Evolutionary conservation across 2,329 filamentous ascomycete species (phyloP).

Genomic region (Penicillium frequentans): DNA sequence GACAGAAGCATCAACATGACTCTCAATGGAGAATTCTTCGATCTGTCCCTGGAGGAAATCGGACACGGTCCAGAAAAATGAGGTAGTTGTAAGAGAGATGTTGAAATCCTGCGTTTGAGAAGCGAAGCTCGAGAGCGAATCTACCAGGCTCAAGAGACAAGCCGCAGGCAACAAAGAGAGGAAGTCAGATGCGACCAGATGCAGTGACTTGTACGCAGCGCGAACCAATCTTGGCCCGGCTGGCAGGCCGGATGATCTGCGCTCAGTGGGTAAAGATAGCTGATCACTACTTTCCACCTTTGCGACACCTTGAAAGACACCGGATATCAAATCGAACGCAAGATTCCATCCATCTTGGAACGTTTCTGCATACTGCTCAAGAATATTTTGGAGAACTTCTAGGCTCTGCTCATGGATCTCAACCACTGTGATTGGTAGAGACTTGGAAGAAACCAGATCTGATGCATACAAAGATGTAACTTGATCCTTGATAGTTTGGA

Average conservation of each 20-base stretch:
- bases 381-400: constrained; percentile 75
- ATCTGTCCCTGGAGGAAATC: constrained; percentile 69
- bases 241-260: constrained; percentile 26
- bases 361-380: constrained; percentile 86
- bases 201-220: constrained; percentile 82
- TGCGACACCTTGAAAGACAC: constrained; percentile 64
- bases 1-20: constrained; percentile 44
- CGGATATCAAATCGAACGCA: constrained; percentile 80
- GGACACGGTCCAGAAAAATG: constrained; percentile 93
- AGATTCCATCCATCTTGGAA: constrained; percentile 81
- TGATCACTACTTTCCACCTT: constrained; percentile 32
- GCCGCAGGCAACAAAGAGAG: constrained; percentile 68
- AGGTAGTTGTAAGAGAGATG: constrained; percentile 90
- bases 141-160: constrained; percentile 75
- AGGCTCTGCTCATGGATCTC: constrained; percentile 79
- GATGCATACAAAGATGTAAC: constrained; percentile 59
- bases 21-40: constrained; percentile 41
- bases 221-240: constrained; percentile 73
- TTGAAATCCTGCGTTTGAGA: constrained; percentile 90
- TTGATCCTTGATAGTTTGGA: constrained; percentile 65
- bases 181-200: constrained; percentile 95
- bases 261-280: constrained; percentile 9
- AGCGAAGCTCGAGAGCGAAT: constrained; percentile 86
- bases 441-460: constrained; percentile 55
- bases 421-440: constrained; percentile 64